Evolutionary conservation across 2,329 filamentous ascomycete genomes (phyloP).

Genomic region (Exophiala spinifera): DNA sequence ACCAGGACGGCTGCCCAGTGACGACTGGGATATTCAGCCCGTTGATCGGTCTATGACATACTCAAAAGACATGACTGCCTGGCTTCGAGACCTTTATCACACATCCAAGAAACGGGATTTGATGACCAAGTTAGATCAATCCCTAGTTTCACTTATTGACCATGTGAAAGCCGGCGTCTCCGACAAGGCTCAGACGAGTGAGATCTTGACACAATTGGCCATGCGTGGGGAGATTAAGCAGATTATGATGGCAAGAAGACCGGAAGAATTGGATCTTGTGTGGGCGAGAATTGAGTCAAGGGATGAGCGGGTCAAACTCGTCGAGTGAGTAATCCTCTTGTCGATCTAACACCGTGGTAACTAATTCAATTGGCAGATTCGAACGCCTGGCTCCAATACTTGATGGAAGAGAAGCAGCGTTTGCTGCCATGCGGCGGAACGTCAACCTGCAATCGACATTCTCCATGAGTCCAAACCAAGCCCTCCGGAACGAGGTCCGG

Average conservation of each 20-base stretch:
- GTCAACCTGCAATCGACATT: constrained; percentile 59
- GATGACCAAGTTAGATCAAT: constrained; percentile 8
- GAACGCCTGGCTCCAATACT: constrained; percentile 73
- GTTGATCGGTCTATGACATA: not conserved
- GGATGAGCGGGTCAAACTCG: constrained; percentile 12
- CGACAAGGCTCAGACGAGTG: not conserved
- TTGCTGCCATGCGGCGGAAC: constrained; percentile 74
- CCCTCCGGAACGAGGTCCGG: constrained; percentile 70
- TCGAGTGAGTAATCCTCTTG: constrained; percentile 12
- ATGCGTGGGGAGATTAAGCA: constrained; percentile 21
- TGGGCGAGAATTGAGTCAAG: constrained; percentile 12
- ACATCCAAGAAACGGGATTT: constrained; percentile 12
- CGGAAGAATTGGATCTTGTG: constrained; percentile 11
- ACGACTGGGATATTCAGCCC: constrained; percentile 10
- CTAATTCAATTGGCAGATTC: constrained; percentile 33
- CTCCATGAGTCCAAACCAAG: constrained; percentile 60
- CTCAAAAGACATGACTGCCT: not conserved
- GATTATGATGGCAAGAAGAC: constrained; percentile 9
- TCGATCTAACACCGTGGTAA: no score
- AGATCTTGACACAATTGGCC: constrained; percentile 15
- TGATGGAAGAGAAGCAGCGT: constrained; percentile 76
- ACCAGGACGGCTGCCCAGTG: not conserved
- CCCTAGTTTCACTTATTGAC: constrained; percentile 3
- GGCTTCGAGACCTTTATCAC: constrained; percentile 14
- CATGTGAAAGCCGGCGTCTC: not conserved